Evolutionary conservation across 2,329 filamentous ascomycete genomes (phyloP), one percentile per base, ranked within the genome.

Genomic region (Immersiporthe knoxdaviesiana): DNA sequence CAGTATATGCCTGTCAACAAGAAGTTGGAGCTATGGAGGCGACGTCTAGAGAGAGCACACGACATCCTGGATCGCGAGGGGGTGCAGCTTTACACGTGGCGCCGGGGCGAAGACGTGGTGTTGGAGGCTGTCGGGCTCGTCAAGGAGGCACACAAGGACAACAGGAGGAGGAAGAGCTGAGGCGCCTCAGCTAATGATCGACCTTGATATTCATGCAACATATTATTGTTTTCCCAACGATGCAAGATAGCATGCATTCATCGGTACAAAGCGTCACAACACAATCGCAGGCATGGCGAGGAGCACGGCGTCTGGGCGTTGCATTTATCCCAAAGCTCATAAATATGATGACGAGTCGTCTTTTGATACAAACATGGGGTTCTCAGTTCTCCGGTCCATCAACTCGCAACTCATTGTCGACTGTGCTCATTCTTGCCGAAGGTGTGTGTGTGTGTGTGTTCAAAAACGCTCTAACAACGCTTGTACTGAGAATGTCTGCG

Each of bases 21-120:
- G 80, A 91, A 92, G 72, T 82, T 93, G 67, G 90, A 91, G 70
- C 76, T 93, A 62, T 96, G 92, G 92, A 83, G 85, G 71, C 85
- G 89, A 68, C 82, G 92, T 54, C 87, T 92, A 81, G 85, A 85
- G 56, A 82, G 87, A 59, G 92, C 92, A 3, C 88, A 91, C 72
- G 81, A 83, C 56, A 79, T 82, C 52, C 82, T 95, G 12, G 86
- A 87, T n/a, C 81, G 83, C 6, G 82, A 89, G 52, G 90, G 90
- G 4, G 90, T 96, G 0, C 81, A 85, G 72, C 77, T 96, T 47
- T 88, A 91, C 72, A 92, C 87, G 27, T 96, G 92, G 92, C 84
- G 91, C 56, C 86, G 85, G 14, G 92, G 92, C 0, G 82, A 84
- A 37, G 92, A 96, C 80, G 90, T 92, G 10, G 83, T 88, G 68